These are phyloP conservation scores for Collybiopsis confluens DNA, from an alignment of 768 basidiomycete species.

Conservation along the genomic window DNA sequence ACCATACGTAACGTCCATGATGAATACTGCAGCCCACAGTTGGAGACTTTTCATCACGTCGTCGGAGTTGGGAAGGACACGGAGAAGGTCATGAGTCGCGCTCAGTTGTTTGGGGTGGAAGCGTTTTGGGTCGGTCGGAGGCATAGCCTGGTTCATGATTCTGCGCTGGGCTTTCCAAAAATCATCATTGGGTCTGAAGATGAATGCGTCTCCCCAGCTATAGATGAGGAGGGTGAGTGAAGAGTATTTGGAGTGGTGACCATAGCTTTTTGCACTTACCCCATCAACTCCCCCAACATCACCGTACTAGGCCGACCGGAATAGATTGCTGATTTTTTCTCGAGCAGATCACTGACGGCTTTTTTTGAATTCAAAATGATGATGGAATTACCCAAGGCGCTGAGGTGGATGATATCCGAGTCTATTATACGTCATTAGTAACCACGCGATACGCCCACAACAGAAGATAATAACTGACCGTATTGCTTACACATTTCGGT, in stretches of 20 bases:
- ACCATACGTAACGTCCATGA: conserved; percentile 26
- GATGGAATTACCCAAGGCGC: conserved; percentile 22
- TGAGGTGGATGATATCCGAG: conserved; percentile 22
- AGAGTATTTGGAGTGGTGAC: too few species aligned
- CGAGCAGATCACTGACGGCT: conserved; percentile 29
- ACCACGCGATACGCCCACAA: too few species aligned
- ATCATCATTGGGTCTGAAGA: conserved; percentile 1
- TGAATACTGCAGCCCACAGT: conserved; percentile 15
- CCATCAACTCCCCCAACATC: conserved; percentile 11
- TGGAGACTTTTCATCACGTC: conserved; percentile 5
- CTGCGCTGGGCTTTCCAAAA: conserved; percentile 1
- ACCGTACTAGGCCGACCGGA: conserved; percentile 20
- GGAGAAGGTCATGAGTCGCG: conserved; percentile 4
- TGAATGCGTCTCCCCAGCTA: conserved; percentile 9
- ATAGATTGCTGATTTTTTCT: conserved; percentile 28
- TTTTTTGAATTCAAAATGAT: conserved; percentile 28
- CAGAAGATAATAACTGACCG: conserved; percentile 1
- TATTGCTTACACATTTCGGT: conserved; percentile 15
- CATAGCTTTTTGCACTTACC: conserved; percentile 12
- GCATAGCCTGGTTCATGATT: conserved; percentile 1
- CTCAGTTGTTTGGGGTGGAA: conserved; percentile 6
- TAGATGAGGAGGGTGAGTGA: background rate
- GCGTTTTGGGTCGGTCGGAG: conserved; percentile 4
- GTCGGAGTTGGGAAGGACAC: background rate
- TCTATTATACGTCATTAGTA: conserved; percentile 6